phyloP scores from a whole-genome alignment of 176 grass and related monocot species.

The Areca catechu region DNA sequence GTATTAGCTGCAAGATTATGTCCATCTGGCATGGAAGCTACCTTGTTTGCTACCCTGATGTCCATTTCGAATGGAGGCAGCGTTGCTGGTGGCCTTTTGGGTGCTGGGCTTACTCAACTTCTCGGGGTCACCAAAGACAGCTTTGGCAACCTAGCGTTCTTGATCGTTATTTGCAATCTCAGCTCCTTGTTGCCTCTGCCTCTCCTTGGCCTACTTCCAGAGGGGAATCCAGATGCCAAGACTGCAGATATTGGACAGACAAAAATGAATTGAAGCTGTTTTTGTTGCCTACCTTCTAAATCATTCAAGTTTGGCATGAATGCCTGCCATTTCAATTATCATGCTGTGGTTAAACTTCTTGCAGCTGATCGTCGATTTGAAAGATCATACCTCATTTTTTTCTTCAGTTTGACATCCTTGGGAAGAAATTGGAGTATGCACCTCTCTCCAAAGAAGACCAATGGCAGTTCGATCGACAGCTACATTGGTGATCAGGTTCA shows the following conservation, averaged over 20 bases:
- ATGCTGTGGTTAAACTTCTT: too few species aligned
- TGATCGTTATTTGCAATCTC: slow-evolving; percentile 67
- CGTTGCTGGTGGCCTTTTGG: slow-evolving; percentile 60
- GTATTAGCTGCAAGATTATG: slow-evolving; percentile 83
- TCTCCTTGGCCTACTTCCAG: slow-evolving; percentile 70
- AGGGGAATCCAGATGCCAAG: slow-evolving; percentile 28
- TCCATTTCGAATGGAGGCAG: slow-evolving; percentile 84
- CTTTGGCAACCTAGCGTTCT: slow-evolving; percentile 50
- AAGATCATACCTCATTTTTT: too few species aligned
- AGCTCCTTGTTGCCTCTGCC: slow-evolving; percentile 82
- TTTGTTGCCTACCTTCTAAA: too few species aligned
- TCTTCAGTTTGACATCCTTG: too few species aligned
- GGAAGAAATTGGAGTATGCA: too few species aligned
- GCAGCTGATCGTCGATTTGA: too few species aligned
- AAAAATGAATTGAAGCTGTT: slow-evolving; percentile 11
- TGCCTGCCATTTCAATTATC: too few species aligned
- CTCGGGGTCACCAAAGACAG: slow-evolving; percentile 67
- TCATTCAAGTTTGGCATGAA: too few species aligned
- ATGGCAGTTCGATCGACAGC: too few species aligned
- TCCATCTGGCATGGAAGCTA: slow-evolving; percentile 75
- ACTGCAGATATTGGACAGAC: slow-evolving; percentile 14
- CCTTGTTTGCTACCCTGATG: slow-evolving; percentile 89
- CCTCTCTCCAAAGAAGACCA: too few species aligned
- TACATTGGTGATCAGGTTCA: too few species aligned
- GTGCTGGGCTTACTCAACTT: slow-evolving; percentile 72